A percentile compares a stretch with the other conserved stretches of the same genome.
Conservation (phyloP, 2,329 filamentous ascomycete species). For the Fusarium longipes region DNA sequence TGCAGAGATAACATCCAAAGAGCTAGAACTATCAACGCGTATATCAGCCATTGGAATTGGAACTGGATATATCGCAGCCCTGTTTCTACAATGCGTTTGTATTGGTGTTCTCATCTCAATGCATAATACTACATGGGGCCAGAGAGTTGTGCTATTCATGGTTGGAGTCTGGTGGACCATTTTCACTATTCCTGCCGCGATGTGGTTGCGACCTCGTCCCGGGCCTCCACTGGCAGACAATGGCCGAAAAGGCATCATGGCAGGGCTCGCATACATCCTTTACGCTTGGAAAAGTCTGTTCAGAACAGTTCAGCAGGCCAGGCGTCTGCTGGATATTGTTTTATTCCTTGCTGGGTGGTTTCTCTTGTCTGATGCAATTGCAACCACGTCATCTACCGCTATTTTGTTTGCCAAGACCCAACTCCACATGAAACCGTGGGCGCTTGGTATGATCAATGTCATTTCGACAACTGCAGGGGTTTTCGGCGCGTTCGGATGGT, state of each 20-base stretch:
- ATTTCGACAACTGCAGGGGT: constrained; percentile 88
- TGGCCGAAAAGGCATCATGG: constrained; percentile 51
- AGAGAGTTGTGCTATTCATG: constrained; percentile 86
- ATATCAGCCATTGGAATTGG: constrained; percentile 94
- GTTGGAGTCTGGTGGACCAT: constrained; percentile 93
- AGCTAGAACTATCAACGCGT: constrained; percentile 84
- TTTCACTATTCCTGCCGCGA: constrained; percentile 87
- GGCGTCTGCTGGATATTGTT: constrained; percentile 76
- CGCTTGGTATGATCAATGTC: constrained; percentile 91
- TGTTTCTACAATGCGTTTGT: constrained; percentile 84
- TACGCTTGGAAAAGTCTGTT: constrained; percentile 91
- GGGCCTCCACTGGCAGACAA: constrained; percentile 77
- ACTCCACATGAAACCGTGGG: constrained; percentile 87
- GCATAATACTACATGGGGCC: constrained; percentile 83
- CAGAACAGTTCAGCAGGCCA: constrained; percentile 80
- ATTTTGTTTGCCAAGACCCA: constrained; percentile 96
- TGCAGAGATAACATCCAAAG: constrained; percentile 67
- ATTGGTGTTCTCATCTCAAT: constrained; percentile 80
- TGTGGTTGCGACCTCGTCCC: constrained; percentile 89
- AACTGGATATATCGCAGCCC: constrained; percentile 88
- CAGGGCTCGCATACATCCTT: constrained; percentile 76
- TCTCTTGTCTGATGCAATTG: constrained; percentile 90
- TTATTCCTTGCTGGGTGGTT: constrained; percentile 93
- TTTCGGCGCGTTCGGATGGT: constrained; percentile 90
- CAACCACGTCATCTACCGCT: constrained; percentile 92